A percentile compares a stretch with the other conserved stretches of the same genome.
Evolutionary conservation across 164 flowering plant species (phyloP).

Genomic region (Vitis rupestris): DNA sequence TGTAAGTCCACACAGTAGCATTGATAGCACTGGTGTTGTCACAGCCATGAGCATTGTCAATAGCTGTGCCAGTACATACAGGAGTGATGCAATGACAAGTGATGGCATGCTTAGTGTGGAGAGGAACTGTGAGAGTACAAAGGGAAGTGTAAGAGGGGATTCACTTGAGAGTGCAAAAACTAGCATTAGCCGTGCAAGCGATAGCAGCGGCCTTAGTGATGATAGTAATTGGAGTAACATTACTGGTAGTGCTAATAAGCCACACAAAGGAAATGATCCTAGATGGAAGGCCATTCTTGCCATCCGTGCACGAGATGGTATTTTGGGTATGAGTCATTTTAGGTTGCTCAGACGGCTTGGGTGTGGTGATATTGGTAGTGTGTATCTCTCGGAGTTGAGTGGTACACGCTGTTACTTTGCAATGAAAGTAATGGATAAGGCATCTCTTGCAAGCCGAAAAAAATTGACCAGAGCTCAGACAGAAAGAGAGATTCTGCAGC

Average conservation of each 20-base stretch:
- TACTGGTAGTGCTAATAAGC: slow-evolving; percentile 89
- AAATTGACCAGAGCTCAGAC: slow-evolving; percentile 73
- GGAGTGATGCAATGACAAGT: slow-evolving; percentile 68
- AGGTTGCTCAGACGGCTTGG: slow-evolving; percentile 64
- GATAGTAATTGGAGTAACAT: slow-evolving; percentile 93
- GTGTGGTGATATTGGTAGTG: slow-evolving; percentile 81
- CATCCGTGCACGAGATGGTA: slow-evolving; percentile 78
- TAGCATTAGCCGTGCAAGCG: slow-evolving; percentile 85
- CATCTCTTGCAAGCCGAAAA: slow-evolving; percentile 69
- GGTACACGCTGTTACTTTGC: slow-evolving; percentile 71
- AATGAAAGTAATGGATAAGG: slow-evolving; percentile 86
- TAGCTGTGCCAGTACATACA: slow-evolving; percentile 68
- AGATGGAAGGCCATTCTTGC: slow-evolving; percentile 96
- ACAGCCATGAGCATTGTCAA: slow-evolving; percentile 86
- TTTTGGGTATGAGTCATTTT: slow-evolving; percentile 93
- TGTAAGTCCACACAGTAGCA: slow-evolving; percentile 87
- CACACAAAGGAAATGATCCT: slow-evolving; percentile 97
- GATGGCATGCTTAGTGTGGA: slow-evolving; percentile 79
- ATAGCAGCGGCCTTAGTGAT: slow-evolving; percentile 94
- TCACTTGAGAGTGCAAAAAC: slow-evolving; percentile 90
- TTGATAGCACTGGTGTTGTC: slow-evolving; percentile 69
- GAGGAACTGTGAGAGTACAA: slow-evolving; percentile 63
- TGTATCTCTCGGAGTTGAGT: slow-evolving; percentile 72
- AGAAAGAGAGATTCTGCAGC: slow-evolving; percentile 73
- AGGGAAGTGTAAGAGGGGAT: slow-evolving; percentile 71